Percentiles rank a stretch among this genome's conserved stretches.
phyloP scores from a whole-genome alignment of 352 stramenopile genomes.

The Globisporangium recalcitrans region DNA sequence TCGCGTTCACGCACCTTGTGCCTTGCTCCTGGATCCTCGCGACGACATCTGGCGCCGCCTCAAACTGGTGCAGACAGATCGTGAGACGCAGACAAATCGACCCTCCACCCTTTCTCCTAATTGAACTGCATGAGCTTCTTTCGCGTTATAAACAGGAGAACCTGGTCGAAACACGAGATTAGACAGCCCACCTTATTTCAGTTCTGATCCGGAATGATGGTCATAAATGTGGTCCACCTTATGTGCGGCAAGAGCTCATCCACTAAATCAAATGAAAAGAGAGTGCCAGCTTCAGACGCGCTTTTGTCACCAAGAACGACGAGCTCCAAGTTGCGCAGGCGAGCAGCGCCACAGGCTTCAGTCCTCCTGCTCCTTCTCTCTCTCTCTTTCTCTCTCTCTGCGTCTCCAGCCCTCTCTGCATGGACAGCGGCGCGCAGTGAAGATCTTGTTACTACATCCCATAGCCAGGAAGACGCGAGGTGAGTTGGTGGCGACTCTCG shows the following conservation, averaged over 20 bases:
- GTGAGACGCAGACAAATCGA: background rate
- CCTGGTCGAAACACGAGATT: too few relatives aligned
- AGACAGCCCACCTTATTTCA: too few relatives aligned
- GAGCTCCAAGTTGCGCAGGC: background rate
- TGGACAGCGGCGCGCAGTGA: slow-evolving; percentile 1
- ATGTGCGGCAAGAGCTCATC: slow-evolving; percentile 5
- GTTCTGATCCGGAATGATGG: slow-evolving; percentile 6
- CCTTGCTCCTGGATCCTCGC: background rate
- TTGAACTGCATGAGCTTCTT: too few relatives aligned
- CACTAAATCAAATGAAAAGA: slow-evolving; percentile 3
- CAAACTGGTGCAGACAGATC: background rate
- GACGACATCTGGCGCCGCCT: background rate
- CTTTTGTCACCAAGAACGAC: background rate
- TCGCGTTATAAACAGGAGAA: too few relatives aligned
- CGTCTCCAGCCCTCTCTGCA: background rate
- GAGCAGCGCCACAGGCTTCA: background rate
- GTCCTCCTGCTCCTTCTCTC: background rate
- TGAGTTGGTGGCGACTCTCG: background rate
- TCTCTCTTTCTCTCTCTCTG: background rate
- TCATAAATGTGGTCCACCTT: slow-evolving; percentile 2
- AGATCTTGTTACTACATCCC: background rate
- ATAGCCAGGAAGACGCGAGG: background rate
- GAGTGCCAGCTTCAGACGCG: background rate
- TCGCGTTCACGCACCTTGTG: background rate
- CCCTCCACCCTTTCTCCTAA: too few relatives aligned